Percentiles rank a stretch among this genome's conserved stretches.
Evolutionary conservation across 768 basidiomycete genomes (phyloP).

Genomic region (Tephrocybe sp.): DNA sequence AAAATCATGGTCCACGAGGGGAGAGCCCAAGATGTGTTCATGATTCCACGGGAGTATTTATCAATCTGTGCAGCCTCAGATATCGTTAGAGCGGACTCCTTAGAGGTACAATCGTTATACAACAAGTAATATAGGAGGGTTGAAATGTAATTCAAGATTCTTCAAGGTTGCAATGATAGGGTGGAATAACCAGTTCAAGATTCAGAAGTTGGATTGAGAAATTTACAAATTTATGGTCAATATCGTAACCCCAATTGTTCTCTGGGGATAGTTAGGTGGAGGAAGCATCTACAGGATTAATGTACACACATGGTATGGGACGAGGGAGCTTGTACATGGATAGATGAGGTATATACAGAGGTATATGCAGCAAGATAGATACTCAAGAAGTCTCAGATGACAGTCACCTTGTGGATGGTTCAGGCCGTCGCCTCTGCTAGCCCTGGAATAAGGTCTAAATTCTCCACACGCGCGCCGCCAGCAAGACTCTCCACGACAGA

Average conservation of each 20-base stretch:
- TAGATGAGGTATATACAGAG: constrained; percentile 2
- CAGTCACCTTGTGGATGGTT: not conserved
- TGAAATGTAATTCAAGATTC: too few relatives aligned
- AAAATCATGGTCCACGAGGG: constrained; percentile 76
- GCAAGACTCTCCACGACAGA: constrained; percentile 66
- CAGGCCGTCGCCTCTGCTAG: constrained; percentile 35
- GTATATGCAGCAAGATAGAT: constrained; percentile 4
- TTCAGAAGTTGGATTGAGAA: too few relatives aligned
- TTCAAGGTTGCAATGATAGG: too few relatives aligned
- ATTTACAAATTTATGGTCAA: too few relatives aligned
- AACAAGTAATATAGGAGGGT: too few relatives aligned
- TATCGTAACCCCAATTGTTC: too few relatives aligned
- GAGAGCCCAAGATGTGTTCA: constrained; percentile 68
- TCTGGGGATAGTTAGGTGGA: not conserved
- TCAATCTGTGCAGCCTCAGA: not conserved
- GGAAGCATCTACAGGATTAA: not conserved
- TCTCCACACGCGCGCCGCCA: constrained; percentile 64
- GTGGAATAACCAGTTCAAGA: too few relatives aligned
- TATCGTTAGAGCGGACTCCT: not conserved
- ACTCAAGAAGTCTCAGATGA: too few relatives aligned
- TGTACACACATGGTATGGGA: not conserved
- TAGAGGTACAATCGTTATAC: too few relatives aligned
- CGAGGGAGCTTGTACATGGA: not conserved
- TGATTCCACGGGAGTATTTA: constrained; percentile 24
- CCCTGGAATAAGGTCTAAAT: constrained; percentile 53